Evolutionary conservation across 2,329 filamentous ascomycete genomes (phyloP).

Genomic region (Fonsecaea pedrosoi): DNA sequence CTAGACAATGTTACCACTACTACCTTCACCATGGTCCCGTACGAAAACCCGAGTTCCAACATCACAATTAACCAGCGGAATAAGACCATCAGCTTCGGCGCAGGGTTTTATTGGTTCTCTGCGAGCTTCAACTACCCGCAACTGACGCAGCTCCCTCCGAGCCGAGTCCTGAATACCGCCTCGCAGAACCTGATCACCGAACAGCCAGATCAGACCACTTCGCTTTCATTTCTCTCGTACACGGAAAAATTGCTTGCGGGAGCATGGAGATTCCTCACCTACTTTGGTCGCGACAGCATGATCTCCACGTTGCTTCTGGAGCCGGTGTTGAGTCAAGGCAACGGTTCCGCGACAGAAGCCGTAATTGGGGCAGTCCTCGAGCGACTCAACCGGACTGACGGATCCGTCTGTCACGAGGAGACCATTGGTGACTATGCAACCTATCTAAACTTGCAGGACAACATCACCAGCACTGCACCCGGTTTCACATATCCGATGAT

Average conservation of each 20-base stretch:
- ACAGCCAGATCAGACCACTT: slow-evolving; percentile 56
- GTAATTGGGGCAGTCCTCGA: slow-evolving; percentile 67
- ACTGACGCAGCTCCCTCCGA: slow-evolving; percentile 59
- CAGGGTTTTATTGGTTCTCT: slow-evolving; percentile 64
- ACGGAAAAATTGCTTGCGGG: slow-evolving; percentile 68
- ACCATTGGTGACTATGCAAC: slow-evolving; percentile 71
- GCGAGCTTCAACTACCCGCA: slow-evolving; percentile 69
- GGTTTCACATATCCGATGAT: slow-evolving; percentile 67
- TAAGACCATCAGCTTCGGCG: slow-evolving; percentile 55
- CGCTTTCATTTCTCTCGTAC: slow-evolving; percentile 69
- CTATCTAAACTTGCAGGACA: slow-evolving; percentile 62
- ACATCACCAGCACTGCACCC: slow-evolving; percentile 60
- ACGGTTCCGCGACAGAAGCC: slow-evolving; percentile 65
- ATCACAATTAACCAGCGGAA: slow-evolving; percentile 51
- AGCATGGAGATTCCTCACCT: slow-evolving; percentile 70
- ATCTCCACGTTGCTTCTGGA: slow-evolving; percentile 66
- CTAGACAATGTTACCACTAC: slow-evolving; percentile 67
- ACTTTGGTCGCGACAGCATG: slow-evolving; percentile 71
- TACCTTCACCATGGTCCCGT: slow-evolving; percentile 57
- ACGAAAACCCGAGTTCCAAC: slow-evolving; percentile 34
- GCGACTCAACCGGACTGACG: slow-evolving; percentile 65
- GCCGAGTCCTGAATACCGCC: slow-evolving; percentile 58
- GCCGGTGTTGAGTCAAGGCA: slow-evolving; percentile 62
- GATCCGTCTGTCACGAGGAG: slow-evolving; percentile 69
- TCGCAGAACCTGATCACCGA: slow-evolving; percentile 56